Conservation (phyloP, 306 rosid genomes). For the Ceratonia siliqua region DNA sequence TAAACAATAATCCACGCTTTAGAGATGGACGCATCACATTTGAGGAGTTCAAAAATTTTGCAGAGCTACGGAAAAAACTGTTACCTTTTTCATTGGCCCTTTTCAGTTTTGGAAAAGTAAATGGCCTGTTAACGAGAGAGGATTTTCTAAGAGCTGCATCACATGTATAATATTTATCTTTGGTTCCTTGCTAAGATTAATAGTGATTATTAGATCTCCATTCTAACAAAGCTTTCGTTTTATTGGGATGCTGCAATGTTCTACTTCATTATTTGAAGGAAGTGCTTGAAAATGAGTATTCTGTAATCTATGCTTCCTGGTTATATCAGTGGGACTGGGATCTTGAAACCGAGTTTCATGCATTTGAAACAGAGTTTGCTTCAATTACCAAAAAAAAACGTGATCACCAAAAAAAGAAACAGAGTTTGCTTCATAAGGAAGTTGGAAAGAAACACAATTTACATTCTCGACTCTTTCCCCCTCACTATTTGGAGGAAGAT, state of each 20-base stretch:
- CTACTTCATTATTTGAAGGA: background rate
- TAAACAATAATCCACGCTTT: slow-evolving; percentile 51
- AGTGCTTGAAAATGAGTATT: background rate
- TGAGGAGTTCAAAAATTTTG: slow-evolving; percentile 82
- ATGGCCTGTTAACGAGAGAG: slow-evolving; percentile 62
- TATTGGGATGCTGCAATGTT: background rate
- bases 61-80: slow-evolving; percentile 66
- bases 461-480: background rate
- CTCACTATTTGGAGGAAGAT: background rate
- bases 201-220: background rate
- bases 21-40: slow-evolving; percentile 59
- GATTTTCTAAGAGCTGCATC: slow-evolving; percentile 91
- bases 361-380: background rate
- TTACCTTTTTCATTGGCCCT: slow-evolving; percentile 80
- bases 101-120: slow-evolving; percentile 79
- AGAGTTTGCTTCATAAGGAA: background rate
- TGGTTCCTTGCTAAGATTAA: slow-evolving; percentile 19
- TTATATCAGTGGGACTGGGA: background rate
- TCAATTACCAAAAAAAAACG: too few species aligned
- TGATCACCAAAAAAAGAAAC: too few species aligned
- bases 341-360: background rate
- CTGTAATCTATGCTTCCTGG: background rate
- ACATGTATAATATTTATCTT: slow-evolving; percentile 48
- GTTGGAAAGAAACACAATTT: background rate
- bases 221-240: background rate